phyloP scores from a whole-genome alignment of 495 filamentous ascomycete species.

The Xylaria longipes region DNA sequence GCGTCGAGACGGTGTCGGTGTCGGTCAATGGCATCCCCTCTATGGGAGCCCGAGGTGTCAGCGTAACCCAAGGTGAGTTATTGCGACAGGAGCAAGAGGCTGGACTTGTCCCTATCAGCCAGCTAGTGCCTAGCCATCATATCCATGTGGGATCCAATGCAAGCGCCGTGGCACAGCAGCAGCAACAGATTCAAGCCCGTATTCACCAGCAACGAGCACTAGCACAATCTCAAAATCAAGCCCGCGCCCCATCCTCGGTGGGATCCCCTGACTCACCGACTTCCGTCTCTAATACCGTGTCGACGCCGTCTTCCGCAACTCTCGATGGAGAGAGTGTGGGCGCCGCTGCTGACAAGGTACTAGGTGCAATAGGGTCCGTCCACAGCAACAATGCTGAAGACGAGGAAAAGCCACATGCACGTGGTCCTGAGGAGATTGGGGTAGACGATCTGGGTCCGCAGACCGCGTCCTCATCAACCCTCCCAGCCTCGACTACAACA shows the following conservation, averaged over 20 bases:
- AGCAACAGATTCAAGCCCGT: conserved; percentile 30
- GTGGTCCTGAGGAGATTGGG: conserved; percentile 82
- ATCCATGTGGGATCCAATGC: conserved; percentile 27
- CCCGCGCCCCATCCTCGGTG: conserved; percentile 27
- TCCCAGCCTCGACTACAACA: conserved; percentile 26
- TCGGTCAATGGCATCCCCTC: conserved; percentile 67
- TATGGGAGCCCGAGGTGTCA: conserved; percentile 42
- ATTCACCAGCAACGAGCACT: conserved; percentile 30
- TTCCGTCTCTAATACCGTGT: conserved; percentile 33
- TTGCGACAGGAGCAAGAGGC: conserved; percentile 80
- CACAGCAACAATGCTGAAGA: conserved; percentile 50
- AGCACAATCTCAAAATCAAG: conserved; percentile 38
- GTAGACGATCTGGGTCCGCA: conserved; percentile 89
- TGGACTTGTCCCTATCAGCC: conserved; percentile 64
- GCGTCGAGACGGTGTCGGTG: conserved; percentile 74
- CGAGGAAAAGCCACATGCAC: conserved; percentile 77
- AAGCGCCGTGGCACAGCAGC: conserved; percentile 30
- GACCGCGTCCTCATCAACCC: conserved; percentile 36
- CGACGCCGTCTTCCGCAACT: conserved; percentile 30
- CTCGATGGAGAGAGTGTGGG: conserved; percentile 34
- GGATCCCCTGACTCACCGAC: conserved; percentile 33
- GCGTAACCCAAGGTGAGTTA: conserved; percentile 78
- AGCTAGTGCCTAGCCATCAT: conserved; percentile 46
- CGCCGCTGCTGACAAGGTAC: conserved; percentile 24
- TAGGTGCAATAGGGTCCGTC: conserved; percentile 27